Base-by-base conservation (phyloP, 106 monocot species). In the Dioscorea zingiberensis region DNA sequence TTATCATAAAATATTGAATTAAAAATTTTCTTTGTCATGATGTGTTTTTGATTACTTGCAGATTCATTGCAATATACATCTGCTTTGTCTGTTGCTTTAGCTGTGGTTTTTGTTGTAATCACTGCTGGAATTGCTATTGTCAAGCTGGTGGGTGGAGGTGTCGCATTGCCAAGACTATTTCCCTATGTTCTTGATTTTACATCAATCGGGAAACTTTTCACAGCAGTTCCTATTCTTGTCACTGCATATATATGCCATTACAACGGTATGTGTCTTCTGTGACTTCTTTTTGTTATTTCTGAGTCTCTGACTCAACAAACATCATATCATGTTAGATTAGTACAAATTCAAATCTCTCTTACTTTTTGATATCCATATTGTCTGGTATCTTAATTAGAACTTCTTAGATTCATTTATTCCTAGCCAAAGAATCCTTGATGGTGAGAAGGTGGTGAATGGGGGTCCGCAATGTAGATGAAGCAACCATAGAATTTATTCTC, bases 211-310 rank as follows among this genome's bases (percentile, higher is more conserved):
- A 77, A 83, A 25, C 85, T 89, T 29, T 89, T 89, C 71, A 89
- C 89, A 4, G 77, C 67, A 0, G 85, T 83, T 24, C 89, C 89
- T 44, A 64, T 89, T 70, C 69, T 89, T 57, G 80, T 89, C 47
- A 85, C 85, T 22, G 85, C 89, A 51, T 89, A 77, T 69, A 83
- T 89, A 25, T 89, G 89, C 65, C 89, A 89, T 64, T 89, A 69
- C 74, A 89, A 85, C 46, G 85, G 89, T 89, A 74, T 55, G 78
- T 44, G n/a, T 19, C 13, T 51, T 51, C 38, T 38, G 38, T 10
- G 10, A 6, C 38, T 38, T 38, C 38, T 38, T 10, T 38, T 38
- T 38, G 38, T 38, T 30, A 30, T 30, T 38, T 38, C 38, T 38
- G 30, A 3, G 4, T 3, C 7, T 30, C 7, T 3, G 10, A 6